A percentile compares a stretch with the other conserved stretches of the same genome.
phyloP scores from a whole-genome alignment of 768 basidiomycete genomes.

The Lyophyllum decastes region DNA sequence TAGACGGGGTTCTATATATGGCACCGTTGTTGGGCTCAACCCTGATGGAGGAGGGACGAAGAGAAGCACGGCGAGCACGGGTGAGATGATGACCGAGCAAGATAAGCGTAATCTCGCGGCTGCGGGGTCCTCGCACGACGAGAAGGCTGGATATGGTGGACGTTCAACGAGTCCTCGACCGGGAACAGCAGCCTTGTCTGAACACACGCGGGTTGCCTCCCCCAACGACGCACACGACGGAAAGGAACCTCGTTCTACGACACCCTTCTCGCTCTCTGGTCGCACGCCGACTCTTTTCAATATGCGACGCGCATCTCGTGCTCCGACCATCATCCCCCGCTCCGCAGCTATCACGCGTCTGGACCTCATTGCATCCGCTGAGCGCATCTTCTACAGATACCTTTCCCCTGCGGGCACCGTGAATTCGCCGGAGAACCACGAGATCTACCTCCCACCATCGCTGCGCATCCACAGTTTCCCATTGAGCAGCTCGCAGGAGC shows the following conservation, averaged over 20 bases:
- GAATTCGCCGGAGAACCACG: slow-evolving; percentile 87
- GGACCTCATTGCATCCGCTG: slow-evolving; percentile 90
- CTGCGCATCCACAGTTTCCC: slow-evolving; percentile 93
- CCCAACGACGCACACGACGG: slow-evolving; percentile 37
- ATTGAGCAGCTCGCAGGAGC: slow-evolving; percentile 71
- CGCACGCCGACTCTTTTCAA: slow-evolving; percentile 79
- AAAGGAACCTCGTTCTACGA: slow-evolving; percentile 63
- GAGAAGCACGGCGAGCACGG: slow-evolving; percentile 83
- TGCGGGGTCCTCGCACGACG: slow-evolving; percentile 38
- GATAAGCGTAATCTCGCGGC: slow-evolving; percentile 67
- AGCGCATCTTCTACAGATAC: slow-evolving; percentile 95
- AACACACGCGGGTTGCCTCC: slow-evolving; percentile 47
- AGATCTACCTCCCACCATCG: slow-evolving; percentile 94
- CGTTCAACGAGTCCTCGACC: slow-evolving; percentile 64
- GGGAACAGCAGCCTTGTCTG: slow-evolving; percentile 42
- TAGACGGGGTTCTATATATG: slow-evolving; percentile 89
- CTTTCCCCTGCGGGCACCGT: slow-evolving; percentile 79
- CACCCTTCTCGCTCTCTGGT: slow-evolving; percentile 76
- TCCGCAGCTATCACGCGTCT: slow-evolving; percentile 86
- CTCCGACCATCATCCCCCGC: slow-evolving; percentile 93
- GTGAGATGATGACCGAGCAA: slow-evolving; percentile 65
- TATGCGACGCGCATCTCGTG: slow-evolving; percentile 77
- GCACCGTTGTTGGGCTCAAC: slow-evolving; percentile 80
- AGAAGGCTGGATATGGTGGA: slow-evolving; percentile 43
- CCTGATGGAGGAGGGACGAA: slow-evolving; percentile 59